Conservation (phyloP, 805 yeast species). For the Metschnikowia borealis region DNA sequence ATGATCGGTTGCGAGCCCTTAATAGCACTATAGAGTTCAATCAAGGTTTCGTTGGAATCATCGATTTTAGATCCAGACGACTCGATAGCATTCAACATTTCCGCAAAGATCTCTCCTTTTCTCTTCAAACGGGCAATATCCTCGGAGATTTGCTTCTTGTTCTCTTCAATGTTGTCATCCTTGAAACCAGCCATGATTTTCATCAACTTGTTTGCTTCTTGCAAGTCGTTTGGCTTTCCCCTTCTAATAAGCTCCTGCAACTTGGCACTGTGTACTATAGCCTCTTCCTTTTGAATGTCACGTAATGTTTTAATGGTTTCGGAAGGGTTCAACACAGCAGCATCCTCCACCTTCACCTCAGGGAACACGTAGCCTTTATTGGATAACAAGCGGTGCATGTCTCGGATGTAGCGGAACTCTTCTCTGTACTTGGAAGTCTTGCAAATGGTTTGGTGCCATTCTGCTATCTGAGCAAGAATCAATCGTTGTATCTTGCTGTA, state of each 20-base stretch:
- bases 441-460: slow-evolving; percentile 95
- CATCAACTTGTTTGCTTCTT: slow-evolving; percentile 96
- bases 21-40: slow-evolving; percentile 72
- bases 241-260: slow-evolving; percentile 92
- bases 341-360: slow-evolving; percentile 82
- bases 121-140: slow-evolving; percentile 81
- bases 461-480: slow-evolving; percentile 86
- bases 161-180: slow-evolving; percentile 71
- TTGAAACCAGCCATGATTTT: slow-evolving; percentile 97
- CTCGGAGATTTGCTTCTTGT: slow-evolving; percentile 73
- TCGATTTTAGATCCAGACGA: slow-evolving; percentile 37
- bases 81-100: slow-evolving; percentile 63
- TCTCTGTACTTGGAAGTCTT: slow-evolving; percentile 85
- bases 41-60: slow-evolving; percentile 64
- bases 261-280: slow-evolving; percentile 89
- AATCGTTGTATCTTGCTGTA: slow-evolving; percentile 80
- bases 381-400: slow-evolving; percentile 87
- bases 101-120: slow-evolving; percentile 81
- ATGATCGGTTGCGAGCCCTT: slow-evolving; percentile 85
- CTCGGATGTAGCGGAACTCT: slow-evolving; percentile 87
- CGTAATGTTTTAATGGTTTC: slow-evolving; percentile 84
- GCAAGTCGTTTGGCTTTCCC: slow-evolving; percentile 91
- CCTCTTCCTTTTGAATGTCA: slow-evolving; percentile 89
- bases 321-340: slow-evolving; percentile 87
- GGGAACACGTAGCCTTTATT: slow-evolving; percentile 95